Conservation (phyloP, 345 rosid genomes). For the Salix purpurea region DNA sequence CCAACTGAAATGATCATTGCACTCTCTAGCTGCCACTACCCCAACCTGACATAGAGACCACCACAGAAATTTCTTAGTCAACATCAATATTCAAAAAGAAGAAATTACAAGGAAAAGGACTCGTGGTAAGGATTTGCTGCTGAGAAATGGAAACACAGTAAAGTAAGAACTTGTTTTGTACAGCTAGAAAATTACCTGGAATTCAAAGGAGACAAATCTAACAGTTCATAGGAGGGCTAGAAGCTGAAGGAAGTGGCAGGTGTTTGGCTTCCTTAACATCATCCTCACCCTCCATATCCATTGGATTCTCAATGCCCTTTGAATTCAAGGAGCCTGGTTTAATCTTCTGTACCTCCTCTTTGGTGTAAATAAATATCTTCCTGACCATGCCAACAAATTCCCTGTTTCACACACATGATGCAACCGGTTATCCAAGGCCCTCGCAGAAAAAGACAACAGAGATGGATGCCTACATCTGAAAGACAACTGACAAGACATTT, state of each 20-base stretch:
- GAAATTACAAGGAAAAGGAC: neutral
- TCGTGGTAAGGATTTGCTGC: neutral
- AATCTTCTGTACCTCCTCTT: slow-evolving; percentile 52
- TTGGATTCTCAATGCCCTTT: slow-evolving; percentile 17
- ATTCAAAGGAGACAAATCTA: neutral
- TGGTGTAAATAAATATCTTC: slow-evolving; percentile 43
- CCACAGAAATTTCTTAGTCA: neutral
- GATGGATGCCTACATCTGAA: neutral
- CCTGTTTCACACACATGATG: slow-evolving; percentile 21
- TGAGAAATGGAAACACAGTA: neutral
- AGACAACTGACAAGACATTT: neutral
- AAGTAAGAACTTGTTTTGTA: neutral
- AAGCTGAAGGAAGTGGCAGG: neutral
- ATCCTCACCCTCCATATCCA: slow-evolving; percentile 1
- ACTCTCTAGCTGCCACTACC: neutral
- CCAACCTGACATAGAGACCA: neutral
- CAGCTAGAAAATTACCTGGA: slow-evolving; percentile 5
- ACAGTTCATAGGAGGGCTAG: neutral
- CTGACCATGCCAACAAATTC: slow-evolving; percentile 56
- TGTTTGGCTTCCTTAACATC: slow-evolving; percentile 19
- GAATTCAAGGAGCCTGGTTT: slow-evolving; percentile 26
- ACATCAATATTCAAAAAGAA: neutral
- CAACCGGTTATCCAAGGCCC: neutral
- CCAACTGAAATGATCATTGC: neutral
- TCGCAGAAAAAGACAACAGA: neutral